A percentile compares a stretch with the other conserved stretches of the same genome.
phyloP scores from a whole-genome alignment of 352 stramenopile species.

The Hyaloperonospora arabidopsidis region DNA sequence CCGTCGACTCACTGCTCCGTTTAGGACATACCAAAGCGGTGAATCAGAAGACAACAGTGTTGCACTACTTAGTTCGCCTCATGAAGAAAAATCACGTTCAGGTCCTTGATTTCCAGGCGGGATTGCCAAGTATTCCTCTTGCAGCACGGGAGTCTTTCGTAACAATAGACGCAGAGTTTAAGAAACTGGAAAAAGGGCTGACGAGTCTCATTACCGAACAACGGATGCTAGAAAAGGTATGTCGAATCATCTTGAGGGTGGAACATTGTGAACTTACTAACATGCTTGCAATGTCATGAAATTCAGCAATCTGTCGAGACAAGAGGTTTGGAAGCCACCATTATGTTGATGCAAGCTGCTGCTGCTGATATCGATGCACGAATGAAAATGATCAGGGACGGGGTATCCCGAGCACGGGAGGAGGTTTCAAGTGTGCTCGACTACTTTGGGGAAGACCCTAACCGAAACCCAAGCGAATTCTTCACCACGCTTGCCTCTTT shows the following conservation, averaged over 20 bases:
- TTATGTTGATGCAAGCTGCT: conserved; percentile 32
- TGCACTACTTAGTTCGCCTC: conserved; percentile 96
- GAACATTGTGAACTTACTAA: neutral
- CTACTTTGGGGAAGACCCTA: conserved; percentile 81
- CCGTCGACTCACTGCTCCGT: conserved; percentile 91
- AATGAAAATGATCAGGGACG: conserved; percentile 35
- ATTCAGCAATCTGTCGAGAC: conserved; percentile 27
- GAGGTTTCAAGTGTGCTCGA: conserved; percentile 71
- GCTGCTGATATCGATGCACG: conserved; percentile 33
- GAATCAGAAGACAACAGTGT: conserved; percentile 95
- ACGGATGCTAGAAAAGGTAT: conserved; percentile 38
- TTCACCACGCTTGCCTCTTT: conserved; percentile 81
- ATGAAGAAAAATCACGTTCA: conserved; percentile 92
- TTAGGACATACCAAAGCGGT: conserved; percentile 92
- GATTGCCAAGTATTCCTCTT: conserved; percentile 77
- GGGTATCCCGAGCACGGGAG: conserved; percentile 35
- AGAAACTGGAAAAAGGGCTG: conserved; percentile 46
- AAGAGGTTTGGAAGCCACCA: conserved; percentile 18
- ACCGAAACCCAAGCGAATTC: conserved; percentile 62
- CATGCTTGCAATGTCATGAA: conserved; percentile 4
- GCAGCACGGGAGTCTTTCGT: conserved; percentile 82
- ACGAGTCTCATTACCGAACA: conserved; percentile 42
- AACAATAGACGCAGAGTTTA: conserved; percentile 53
- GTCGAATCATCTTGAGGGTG: neutral
- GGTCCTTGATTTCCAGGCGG: conserved; percentile 88